Evolutionary conservation across 2,329 filamentous ascomycete species (phyloP).

Genomic region (Fusarium sp.): DNA sequence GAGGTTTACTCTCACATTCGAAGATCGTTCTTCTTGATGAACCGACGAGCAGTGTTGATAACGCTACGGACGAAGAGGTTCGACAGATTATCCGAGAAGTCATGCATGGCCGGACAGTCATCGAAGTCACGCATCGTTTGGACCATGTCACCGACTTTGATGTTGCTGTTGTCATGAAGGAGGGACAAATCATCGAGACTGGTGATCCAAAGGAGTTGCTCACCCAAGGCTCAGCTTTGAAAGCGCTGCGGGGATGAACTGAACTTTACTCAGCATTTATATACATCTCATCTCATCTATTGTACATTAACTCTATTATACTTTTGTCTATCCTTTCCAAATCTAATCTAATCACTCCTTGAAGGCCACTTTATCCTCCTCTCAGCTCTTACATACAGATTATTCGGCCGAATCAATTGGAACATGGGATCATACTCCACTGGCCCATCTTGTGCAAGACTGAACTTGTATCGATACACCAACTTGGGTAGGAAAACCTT

Average conservation of each 20-base stretch:
- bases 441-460: conserved; percentile 59
- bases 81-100: conserved; percentile 34
- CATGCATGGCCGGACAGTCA: conserved; percentile 41
- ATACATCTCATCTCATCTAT: conserved; percentile 2
- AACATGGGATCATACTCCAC: conserved; percentile 71
- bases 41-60: conserved; percentile 48
- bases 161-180: conserved; percentile 44
- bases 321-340: conserved; percentile 24
- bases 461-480: conserved; percentile 68
- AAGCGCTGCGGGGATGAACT: background rate
- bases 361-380: conserved; percentile 61
- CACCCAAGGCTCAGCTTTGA: conserved; percentile 2
- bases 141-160: conserved; percentile 45
- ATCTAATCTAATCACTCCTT: conserved; percentile 17
- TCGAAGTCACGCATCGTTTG: conserved; percentile 47
- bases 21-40: conserved; percentile 50
- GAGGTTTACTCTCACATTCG: conserved; percentile 52
- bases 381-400: conserved; percentile 63
- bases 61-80: conserved; percentile 43
- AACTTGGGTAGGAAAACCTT: conserved; percentile 69
- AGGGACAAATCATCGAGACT: conserved; percentile 42
- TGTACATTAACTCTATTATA: conserved; percentile 25
- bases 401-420: conserved; percentile 66
- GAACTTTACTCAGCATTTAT: background rate
- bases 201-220: conserved; percentile 44